phyloP scores from a whole-genome alignment of 2,329 filamentous ascomycete genomes.

The Fusarium luffae region DNA sequence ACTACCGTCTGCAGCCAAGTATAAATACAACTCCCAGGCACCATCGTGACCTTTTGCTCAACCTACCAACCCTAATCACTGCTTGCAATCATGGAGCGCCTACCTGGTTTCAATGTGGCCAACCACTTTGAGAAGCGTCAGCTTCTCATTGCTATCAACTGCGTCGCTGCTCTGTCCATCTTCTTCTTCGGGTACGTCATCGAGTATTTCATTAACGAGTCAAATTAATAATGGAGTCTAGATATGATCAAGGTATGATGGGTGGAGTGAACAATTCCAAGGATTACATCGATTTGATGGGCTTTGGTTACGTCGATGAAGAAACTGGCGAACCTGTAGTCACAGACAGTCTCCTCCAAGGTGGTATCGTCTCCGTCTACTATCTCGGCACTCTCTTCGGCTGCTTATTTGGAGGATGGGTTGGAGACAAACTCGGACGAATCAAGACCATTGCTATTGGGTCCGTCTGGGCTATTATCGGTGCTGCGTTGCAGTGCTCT shows the following conservation, averaged over 20 bases:
- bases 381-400: slow-evolving; percentile 42
- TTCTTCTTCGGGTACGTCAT: slow-evolving; percentile 43
- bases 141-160: slow-evolving; percentile 43
- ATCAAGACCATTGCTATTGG: slow-evolving; percentile 39
- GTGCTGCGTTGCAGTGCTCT: slow-evolving; percentile 26
- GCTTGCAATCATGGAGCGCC: slow-evolving; percentile 22
- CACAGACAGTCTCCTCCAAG: slow-evolving; percentile 36
- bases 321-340: slow-evolving; percentile 32
- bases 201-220: fast-evolving
- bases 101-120: slow-evolving; percentile 33
- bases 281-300: slow-evolving; percentile 39
- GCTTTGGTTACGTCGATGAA: slow-evolving; percentile 39
- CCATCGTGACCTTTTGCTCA: not conserved
- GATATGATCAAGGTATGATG: slow-evolving; percentile 39
- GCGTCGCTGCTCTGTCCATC: slow-evolving; percentile 39
- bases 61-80: not conserved
- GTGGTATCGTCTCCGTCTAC: slow-evolving; percentile 41
- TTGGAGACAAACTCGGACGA: slow-evolving; percentile 34
- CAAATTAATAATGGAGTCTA: not conserved
- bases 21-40: slow-evolving; percentile 24
- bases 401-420: slow-evolving; percentile 34
- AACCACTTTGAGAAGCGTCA: slow-evolving; percentile 40
- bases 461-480: slow-evolving; percentile 25
- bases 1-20: not conserved
- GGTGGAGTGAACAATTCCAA: slow-evolving; percentile 37